Evolutionary conservation across 2,329 filamentous ascomycete species (phyloP), one percentile per base, ranked within the genome.

Genomic region (Trichoderma harzianum): DNA sequence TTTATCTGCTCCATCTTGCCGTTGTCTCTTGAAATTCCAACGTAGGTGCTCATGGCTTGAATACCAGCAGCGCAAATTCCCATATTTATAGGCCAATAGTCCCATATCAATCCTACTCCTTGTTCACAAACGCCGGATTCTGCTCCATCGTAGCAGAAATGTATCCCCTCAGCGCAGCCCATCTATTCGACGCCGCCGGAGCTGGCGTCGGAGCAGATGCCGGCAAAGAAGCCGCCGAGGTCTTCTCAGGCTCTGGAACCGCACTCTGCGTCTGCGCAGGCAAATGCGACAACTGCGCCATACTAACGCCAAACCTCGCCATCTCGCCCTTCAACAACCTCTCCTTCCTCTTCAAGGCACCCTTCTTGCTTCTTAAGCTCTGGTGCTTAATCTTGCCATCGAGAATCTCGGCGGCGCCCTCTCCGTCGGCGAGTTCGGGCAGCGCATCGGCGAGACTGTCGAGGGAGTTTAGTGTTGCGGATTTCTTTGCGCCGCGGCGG

Each of bases 121-220:
- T 78, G 24, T 71, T 75, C 24, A 73, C 72, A 76, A 97, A 97
- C 3, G 92, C 93, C 16, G 92, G 89, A 76, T 95, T 95, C 81
- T 93, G 92, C 83, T 97, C 93, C 90, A 97, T 93, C 1, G 93
- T 98, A 55, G 91, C 87, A 2, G 93, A 91, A 66, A 98, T 97
- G 78, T 95, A 97, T 11, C 86, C 90, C 76, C 95, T 89, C 80
- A 98, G 80, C 18, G 94, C 93, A 34, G 92, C 92, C 92, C 94
- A 98, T 70, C 92, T 85, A 77, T 86, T 89, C 11, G 87, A 83
- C 18, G 86, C 89, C 12, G 82, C 79, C 8, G 73, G 71, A 18
- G 71, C 69, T 6, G 69, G 21, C 14, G 39, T 11, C 0, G 43
- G 0, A 11, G 43, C 28, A n/a, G 62, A 34, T 4, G 7, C 43